Evolutionary conservation across 768 basidiomycete genomes (phyloP).

Genomic region (Nidularia pulvinata): DNA sequence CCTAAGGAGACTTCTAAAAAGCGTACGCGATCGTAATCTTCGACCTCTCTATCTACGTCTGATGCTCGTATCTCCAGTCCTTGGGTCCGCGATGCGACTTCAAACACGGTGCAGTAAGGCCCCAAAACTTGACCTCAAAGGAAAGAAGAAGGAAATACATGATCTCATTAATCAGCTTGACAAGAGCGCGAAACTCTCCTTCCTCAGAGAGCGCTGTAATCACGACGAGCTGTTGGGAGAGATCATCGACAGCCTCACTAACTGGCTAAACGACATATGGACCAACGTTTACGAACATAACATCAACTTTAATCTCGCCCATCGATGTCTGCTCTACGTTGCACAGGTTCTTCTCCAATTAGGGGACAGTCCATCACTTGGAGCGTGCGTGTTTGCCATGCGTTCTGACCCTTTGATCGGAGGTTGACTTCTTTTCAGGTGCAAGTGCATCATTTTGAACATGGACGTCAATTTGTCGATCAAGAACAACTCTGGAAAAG

Average conservation of each 20-base stretch:
- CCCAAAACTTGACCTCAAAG: slow-evolving; percentile 49
- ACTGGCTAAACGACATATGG: slow-evolving; percentile 72
- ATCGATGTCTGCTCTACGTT: slow-evolving; percentile 54
- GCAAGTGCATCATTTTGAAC: slow-evolving; percentile 48
- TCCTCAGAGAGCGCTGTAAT: slow-evolving; percentile 52
- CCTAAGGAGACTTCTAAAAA: slow-evolving; percentile 33
- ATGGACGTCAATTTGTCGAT: no score
- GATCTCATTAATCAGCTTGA: slow-evolving; percentile 50
- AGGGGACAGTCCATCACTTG: slow-evolving; percentile 28
- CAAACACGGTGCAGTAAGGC: slow-evolving; percentile 32
- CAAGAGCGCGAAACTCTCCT: slow-evolving; percentile 50
- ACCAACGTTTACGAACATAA: slow-evolving; percentile 56
- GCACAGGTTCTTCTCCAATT: slow-evolving; percentile 46
- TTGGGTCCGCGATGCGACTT: slow-evolving; percentile 36
- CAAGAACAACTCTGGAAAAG: slow-evolving; percentile 34
- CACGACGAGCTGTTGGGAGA: slow-evolving; percentile 56
- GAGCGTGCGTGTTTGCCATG: slow-evolving; percentile 24
- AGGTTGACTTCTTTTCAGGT: slow-evolving; percentile 30
- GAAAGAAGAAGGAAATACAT: slow-evolving; percentile 56
- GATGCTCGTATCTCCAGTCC: slow-evolving; percentile 12
- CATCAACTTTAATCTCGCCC: slow-evolving; percentile 48
- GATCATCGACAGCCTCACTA: slow-evolving; percentile 48
- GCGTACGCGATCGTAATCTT: slow-evolving; percentile 17
- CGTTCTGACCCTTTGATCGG: not conserved
- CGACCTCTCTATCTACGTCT: slow-evolving; percentile 1